Percentiles rank a stretch among this genome's conserved stretches.
These are phyloP conservation scores for Thalassiosira profunda DNA, from an alignment of 108 stramenopile genomes.

Conservation along the genomic window DNA sequence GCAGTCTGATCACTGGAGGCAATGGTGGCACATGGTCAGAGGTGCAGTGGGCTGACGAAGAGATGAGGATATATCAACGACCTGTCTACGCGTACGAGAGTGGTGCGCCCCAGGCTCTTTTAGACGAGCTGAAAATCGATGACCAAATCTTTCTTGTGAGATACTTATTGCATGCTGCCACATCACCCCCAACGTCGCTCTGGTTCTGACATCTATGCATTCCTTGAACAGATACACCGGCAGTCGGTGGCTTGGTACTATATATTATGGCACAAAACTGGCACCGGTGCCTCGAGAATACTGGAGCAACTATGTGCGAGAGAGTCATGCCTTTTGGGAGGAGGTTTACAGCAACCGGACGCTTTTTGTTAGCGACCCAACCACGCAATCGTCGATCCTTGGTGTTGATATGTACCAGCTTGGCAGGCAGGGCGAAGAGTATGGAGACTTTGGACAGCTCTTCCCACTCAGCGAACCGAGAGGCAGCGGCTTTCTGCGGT, in stretches of 20 bases:
- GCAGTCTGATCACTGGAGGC: slow-evolving; percentile 16
- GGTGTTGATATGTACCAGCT: slow-evolving; percentile 21
- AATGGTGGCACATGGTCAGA: background rate
- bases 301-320: background rate
- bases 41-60: too few species aligned
- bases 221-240: too few species aligned
- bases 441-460: slow-evolving; percentile 18
- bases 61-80: too few species aligned
- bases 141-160: too few species aligned
- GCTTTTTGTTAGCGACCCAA: slow-evolving; percentile 22
- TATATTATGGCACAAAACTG: background rate
- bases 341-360: slow-evolving; percentile 6
- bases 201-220: too few species aligned
- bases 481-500: slow-evolving; percentile 19
- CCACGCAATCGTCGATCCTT: slow-evolving; percentile 10
- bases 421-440: background rate
- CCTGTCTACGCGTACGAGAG: too few species aligned
- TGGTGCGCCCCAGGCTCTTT: too few species aligned
- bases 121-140: too few species aligned
- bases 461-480: slow-evolving; percentile 1
- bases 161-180: too few species aligned
- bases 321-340: slow-evolving; percentile 38
- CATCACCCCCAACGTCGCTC: too few species aligned
- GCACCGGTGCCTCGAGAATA: background rate
- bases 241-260: slow-evolving; percentile 15